Conservation (phyloP, 2,329 filamentous ascomycete species). For the Diaporthe longicolla region DNA sequence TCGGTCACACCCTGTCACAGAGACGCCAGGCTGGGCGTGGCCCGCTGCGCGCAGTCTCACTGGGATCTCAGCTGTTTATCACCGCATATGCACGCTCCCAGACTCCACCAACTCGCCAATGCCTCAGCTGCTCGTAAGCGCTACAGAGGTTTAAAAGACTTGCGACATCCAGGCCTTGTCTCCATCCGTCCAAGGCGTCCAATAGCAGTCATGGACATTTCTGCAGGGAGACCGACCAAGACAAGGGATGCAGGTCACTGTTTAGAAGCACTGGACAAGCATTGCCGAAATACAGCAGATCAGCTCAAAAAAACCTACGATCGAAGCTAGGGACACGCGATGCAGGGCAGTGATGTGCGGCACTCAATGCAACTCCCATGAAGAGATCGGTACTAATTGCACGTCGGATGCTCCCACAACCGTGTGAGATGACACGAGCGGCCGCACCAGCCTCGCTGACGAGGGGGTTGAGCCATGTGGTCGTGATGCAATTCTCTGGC, state of each 20-base stretch:
- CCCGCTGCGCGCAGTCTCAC: not conserved
- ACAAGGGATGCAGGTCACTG: constrained; percentile 36
- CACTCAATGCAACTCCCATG: constrained; percentile 11
- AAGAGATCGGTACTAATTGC: constrained; percentile 11
- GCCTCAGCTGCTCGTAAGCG: constrained; percentile 20
- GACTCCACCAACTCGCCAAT: constrained; percentile 5
- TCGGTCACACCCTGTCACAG: not conserved
- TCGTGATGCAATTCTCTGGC: constrained; percentile 20
- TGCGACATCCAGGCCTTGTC: constrained; percentile 25
- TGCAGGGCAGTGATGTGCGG: constrained; percentile 30
- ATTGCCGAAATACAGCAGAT: constrained; percentile 22
- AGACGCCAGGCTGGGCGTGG: constrained; percentile 6
- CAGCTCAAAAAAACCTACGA: constrained; percentile 11
- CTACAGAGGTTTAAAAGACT: constrained; percentile 22
- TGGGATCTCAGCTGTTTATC: constrained; percentile 34
- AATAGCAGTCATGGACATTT: constrained; percentile 20
- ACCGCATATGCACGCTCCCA: constrained; percentile 15
- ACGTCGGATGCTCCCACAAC: constrained; percentile 13
- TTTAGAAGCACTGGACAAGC: constrained; percentile 13
- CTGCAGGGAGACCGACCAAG: constrained; percentile 23
- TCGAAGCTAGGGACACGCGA: constrained; percentile 15
- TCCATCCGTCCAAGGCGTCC: constrained; percentile 11
- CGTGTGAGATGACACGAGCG: constrained; percentile 20
- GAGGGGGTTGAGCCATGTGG: not conserved
- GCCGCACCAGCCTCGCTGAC: constrained; percentile 19